Evolutionary conservation across 2,329 filamentous ascomycete genomes (phyloP).

Genomic region (Beauveria sp.): DNA sequence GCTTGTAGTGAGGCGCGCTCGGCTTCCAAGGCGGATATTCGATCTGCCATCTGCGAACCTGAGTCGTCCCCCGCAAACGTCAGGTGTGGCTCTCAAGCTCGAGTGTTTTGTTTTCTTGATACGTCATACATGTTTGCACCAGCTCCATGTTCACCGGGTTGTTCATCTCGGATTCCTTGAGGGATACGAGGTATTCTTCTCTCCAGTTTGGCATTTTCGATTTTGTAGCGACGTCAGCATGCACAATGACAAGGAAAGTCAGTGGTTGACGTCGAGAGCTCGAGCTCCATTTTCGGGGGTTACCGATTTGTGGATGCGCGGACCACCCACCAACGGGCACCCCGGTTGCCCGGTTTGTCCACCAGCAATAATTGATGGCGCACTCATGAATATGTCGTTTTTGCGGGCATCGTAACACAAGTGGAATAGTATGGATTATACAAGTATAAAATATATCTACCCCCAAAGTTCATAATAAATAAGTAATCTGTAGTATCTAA

Average conservation of each 20-base stretch:
- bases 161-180: constrained; percentile 66
- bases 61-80: background rate
- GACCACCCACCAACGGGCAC: too few species aligned
- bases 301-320: too few species aligned
- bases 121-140: constrained; percentile 67
- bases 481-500: too few species aligned
- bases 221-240: background rate
- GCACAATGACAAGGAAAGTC: background rate
- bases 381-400: too few species aligned
- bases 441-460: too few species aligned
- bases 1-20: constrained; percentile 39
- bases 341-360: too few species aligned
- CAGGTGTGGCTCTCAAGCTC: constrained; percentile 15
- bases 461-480: too few species aligned
- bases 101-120: background rate
- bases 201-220: constrained; percentile 59
- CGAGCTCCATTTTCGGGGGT: too few species aligned
- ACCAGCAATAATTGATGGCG: too few species aligned
- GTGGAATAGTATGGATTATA: too few species aligned
- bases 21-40: constrained; percentile 55
- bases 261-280: background rate
- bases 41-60: constrained; percentile 62
- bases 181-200: constrained; percentile 69
- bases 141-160: constrained; percentile 54
- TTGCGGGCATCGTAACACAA: too few species aligned